These are phyloP conservation scores for Starmerella bombicola DNA, from an alignment of 805 yeast species.

Conservation along the genomic window DNA sequence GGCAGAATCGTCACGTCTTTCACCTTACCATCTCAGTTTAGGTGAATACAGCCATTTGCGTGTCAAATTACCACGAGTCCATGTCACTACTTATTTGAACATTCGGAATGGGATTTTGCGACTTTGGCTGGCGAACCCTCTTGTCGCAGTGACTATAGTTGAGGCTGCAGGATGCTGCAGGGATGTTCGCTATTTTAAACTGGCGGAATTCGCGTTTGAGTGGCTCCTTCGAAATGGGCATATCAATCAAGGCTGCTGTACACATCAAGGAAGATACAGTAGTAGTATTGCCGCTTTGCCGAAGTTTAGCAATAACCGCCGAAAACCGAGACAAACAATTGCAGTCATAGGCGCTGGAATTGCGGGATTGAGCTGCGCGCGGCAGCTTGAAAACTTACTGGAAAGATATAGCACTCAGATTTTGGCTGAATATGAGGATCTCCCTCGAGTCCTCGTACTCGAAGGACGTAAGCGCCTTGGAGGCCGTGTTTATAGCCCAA, in stretches of 20 bases:
- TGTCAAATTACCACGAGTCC: slow-evolving; percentile 27
- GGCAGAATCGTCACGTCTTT: slow-evolving; percentile 31
- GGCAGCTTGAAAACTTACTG: slow-evolving; percentile 67
- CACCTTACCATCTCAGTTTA: slow-evolving; percentile 30
- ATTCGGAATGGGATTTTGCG: slow-evolving; percentile 34
- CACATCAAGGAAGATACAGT: slow-evolving; percentile 6
- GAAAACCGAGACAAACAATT: slow-evolving; percentile 35
- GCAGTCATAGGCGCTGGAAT: slow-evolving; percentile 91
- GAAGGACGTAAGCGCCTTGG: slow-evolving; percentile 34
- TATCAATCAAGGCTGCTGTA: slow-evolving; percentile 33
- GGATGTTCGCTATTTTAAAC: slow-evolving; percentile 29
- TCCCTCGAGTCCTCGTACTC: slow-evolving; percentile 32
- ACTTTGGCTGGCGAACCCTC: slow-evolving; percentile 34
- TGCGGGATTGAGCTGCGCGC: slow-evolving; percentile 93
- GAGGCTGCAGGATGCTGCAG: slow-evolving; percentile 36
- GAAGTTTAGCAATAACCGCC: slow-evolving; percentile 17
- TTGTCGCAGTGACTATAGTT: slow-evolving; percentile 31
- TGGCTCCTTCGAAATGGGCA: slow-evolving; percentile 34
- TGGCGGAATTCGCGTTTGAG: slow-evolving; percentile 36
- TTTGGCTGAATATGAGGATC: slow-evolving; percentile 30
- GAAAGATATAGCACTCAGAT: slow-evolving; percentile 25
- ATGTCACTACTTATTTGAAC: slow-evolving; percentile 34
- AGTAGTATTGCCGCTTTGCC: slow-evolving; percentile 13
- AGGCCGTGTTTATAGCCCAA: slow-evolving; percentile 32
- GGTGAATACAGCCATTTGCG: slow-evolving; percentile 31